phyloP scores from a whole-genome alignment of 352 stramenopile genomes.

The Phytophthora nicotianae region DNA sequence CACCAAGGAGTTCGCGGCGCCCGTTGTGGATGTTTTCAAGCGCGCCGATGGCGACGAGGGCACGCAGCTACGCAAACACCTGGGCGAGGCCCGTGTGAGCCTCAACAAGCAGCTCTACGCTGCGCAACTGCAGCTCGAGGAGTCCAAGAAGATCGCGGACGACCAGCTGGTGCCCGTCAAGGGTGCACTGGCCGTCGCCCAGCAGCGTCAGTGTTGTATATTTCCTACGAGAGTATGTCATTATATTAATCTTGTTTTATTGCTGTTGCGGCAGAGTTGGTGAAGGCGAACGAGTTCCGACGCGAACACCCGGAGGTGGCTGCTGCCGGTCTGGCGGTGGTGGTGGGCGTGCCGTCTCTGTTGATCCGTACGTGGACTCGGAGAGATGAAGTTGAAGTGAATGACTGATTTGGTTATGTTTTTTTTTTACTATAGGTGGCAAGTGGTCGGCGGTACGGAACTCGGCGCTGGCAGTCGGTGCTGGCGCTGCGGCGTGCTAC shows the following conservation, averaged over 20 bases:
- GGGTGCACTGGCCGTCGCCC: conserved; percentile 38
- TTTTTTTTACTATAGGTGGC: conserved; percentile 41
- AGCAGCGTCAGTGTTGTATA: conserved; percentile 46
- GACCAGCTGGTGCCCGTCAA: conserved; percentile 73
- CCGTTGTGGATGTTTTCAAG: conserved; percentile 68
- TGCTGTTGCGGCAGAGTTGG: conserved; percentile 48
- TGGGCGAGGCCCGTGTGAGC: conserved; percentile 48
- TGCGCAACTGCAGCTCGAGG: conserved; percentile 52
- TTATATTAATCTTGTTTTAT: conserved; percentile 5
- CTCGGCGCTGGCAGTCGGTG: conserved; percentile 65
- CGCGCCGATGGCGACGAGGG: conserved; percentile 65
- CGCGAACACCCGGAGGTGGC: conserved; percentile 71
- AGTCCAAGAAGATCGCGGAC: conserved; percentile 58
- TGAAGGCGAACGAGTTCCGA: conserved; percentile 79
- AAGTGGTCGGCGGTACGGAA: conserved; percentile 70
- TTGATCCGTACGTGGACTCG: conserved; percentile 61
- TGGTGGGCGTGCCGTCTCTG: conserved; percentile 70
- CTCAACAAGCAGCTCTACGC: conserved; percentile 72
- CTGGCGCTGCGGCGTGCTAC: conserved; percentile 60
- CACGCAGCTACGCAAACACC: conserved; percentile 67
- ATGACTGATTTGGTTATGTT: conserved; percentile 3
- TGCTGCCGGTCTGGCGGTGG: conserved; percentile 52
- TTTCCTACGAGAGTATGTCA: conserved; percentile 1
- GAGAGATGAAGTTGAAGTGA: not conserved
- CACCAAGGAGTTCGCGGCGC: conserved; percentile 48